A percentile compares a stretch with the other conserved stretches of the same genome.
Evolutionary conservation across 495 filamentous ascomycete species (phyloP).

Genomic region (Pyrenopolyporus hunteri): DNA sequence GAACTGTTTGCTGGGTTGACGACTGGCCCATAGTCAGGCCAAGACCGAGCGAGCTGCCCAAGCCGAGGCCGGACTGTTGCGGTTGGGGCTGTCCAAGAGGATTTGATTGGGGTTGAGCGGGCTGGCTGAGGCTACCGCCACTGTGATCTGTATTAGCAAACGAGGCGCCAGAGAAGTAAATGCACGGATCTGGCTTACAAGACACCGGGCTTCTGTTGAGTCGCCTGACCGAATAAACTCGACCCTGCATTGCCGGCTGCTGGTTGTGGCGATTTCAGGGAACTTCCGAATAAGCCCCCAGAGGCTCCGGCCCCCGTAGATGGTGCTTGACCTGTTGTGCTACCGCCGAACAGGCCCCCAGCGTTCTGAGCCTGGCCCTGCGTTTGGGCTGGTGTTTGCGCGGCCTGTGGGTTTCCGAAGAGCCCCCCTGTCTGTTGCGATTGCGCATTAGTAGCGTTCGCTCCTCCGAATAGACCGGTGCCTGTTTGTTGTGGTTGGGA

Average conservation of each 20-base stretch:
- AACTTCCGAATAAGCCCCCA: constrained; percentile 42
- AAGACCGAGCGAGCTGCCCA: constrained; percentile 39
- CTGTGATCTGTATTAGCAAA: constrained; percentile 27
- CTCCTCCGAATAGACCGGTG: constrained; percentile 33
- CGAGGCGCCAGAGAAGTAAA: neutral
- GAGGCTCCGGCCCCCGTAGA: constrained; percentile 37
- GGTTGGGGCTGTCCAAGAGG: constrained; percentile 49
- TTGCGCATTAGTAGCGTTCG: constrained; percentile 33
- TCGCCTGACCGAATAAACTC: constrained; percentile 38
- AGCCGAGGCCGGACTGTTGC: constrained; percentile 45
- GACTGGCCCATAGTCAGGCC: constrained; percentile 55
- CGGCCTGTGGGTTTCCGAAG: constrained; percentile 42
- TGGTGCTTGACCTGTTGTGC: constrained; percentile 43
- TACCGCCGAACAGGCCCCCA: constrained; percentile 54
- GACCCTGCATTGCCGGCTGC: constrained; percentile 23
- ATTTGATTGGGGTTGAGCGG: constrained; percentile 36
- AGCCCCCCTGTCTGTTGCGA: constrained; percentile 44
- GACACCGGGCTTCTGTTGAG: constrained; percentile 47
- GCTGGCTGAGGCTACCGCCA: constrained; percentile 31
- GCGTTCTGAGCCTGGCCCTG: constrained; percentile 42
- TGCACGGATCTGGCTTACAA: constrained; percentile 56
- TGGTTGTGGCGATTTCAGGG: constrained; percentile 26
- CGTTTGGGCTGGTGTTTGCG: constrained; percentile 40
- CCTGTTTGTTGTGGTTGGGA: constrained; percentile 33
- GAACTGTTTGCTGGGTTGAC: constrained; percentile 55